Evolutionary conservation across 169 alveolate genomes (phyloP), one percentile per base, ranked within the genome.

Genomic region (Plasmodium knowlesi): DNA sequence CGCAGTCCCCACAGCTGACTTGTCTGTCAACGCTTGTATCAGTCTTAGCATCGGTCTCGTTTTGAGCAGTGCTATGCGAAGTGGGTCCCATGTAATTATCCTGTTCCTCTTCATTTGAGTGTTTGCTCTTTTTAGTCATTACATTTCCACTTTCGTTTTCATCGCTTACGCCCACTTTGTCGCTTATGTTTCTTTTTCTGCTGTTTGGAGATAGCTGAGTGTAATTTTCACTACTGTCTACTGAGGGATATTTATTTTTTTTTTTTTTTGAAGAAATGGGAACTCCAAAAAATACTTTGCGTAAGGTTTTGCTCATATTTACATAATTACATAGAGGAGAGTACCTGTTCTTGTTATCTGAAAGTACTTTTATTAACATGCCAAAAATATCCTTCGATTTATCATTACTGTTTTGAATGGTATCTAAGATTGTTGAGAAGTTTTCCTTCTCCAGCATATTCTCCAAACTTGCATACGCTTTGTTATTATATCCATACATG

Each of bases 311-410:
- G 70, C 80, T 74, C 22, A 86, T 76, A 86, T 86, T 86, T 74
- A 78, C 85, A 57, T 86, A 86, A 70, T 86, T 86, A 34, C 81
- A 86, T 25, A 78, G 28, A 43, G 25, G 39, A 19, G 85, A 28
- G n/a, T 19, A 14, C 32, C 43, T 86, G 28, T 22, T 25, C 46
- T 50, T 78, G 14, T 86, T 37, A 86, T 86, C 50, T 12, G 78
- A 74, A 14, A 86, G 81, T 54, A 28, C 76, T 25, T 76, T 76
- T 4, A 86, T 76, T 14, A 86, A 54, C 80, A 53, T 34, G n/a
- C 54, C 5, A 86, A 86, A 86, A 86, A 86, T 78, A 34, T 86
- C 86, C 28, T 86, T 78, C 67, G 93, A 86, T 78, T 76, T 86
- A n/a, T 74, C 82, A 86, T 86, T 74, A 78, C 93, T 74, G 76